Base-by-base conservation (phyloP, 495 filamentous ascomycete genomes). In the Talaromyces adpressus region DNA sequence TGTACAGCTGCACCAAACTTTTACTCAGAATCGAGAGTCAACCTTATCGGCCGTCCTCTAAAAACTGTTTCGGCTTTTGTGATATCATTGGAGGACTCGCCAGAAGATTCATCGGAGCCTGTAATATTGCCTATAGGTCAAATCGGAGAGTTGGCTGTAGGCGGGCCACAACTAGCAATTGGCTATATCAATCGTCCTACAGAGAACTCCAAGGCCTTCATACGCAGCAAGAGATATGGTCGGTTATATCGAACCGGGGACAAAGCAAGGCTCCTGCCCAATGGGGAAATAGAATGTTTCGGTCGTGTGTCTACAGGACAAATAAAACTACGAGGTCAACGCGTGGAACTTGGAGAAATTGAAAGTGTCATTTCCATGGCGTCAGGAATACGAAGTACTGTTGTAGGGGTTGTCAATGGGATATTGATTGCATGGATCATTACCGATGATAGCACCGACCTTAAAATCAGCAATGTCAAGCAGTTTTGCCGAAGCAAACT, bases 201-300 rank as follows among this genome's bases (percentile, higher is more conserved):
- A 54, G 82, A 89, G 59, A 95, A 89, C 2, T 74, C 78, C 22
- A 75, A 79, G 29, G 84, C 86, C 0, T 97, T 95, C 68, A 71
- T 90, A 32, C 66, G 84, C 8, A 82, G 76, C 25, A 79, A 73
- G 4, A 57, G 77, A 64, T 82, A 80, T 76, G 75, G 84, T 62
- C 63, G 78, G 30, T 74, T 93, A 4, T 97, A 96, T 72, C 82
- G 90, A 27, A 97, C 92, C 1, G 92, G 92, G 5, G 92, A 97
- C 70, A 91, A 87, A 67, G 92, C 89, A 0, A 78, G 85, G 20
- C 82, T 94, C 45, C 73, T 84, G 9, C 71, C 79, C 0, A 79
- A 85, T 57, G 91, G 91, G 0, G 81, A 81, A 0, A 79, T 96
- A n/a, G 89, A 95, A 68, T 93, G 87, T 69, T 79, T 92, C 23